These are phyloP conservation scores for Ogataea zsoltii DNA, from an alignment of 805 yeast genomes.

Conservation along the genomic window DNA sequence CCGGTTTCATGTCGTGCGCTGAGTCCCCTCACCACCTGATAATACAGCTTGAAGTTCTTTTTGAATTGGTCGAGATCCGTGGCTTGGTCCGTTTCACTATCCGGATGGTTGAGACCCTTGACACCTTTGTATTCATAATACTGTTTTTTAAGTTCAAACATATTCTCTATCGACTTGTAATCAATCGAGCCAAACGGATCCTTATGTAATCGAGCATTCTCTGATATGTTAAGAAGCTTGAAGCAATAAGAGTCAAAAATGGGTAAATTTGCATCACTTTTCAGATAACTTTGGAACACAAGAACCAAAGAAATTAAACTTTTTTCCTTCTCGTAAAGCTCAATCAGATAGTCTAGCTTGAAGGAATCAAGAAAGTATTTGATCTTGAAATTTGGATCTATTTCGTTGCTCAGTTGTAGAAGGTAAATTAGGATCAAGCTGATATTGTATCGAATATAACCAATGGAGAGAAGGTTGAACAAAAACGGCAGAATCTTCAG, in stretches of 20 bases:
- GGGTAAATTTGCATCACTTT: slow-evolving; percentile 9
- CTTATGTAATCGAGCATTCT: slow-evolving; percentile 8
- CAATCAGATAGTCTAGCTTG: slow-evolving; percentile 23
- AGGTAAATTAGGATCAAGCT: slow-evolving; percentile 23
- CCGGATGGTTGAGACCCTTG: neutral
- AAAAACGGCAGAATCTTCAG: slow-evolving; percentile 24
- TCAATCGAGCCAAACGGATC: slow-evolving; percentile 20
- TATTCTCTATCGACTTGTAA: slow-evolving; percentile 4
- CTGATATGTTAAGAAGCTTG: slow-evolving; percentile 15
- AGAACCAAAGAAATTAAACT: slow-evolving; percentile 18
- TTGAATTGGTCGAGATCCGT: slow-evolving; percentile 8
- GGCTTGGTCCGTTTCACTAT: slow-evolving; percentile 4
- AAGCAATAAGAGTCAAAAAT: slow-evolving; percentile 24
- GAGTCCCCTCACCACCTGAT: slow-evolving; percentile 15
- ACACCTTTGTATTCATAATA: slow-evolving; percentile 11
- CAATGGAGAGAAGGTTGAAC: slow-evolving; percentile 30
- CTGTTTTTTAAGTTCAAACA: slow-evolving; percentile 14
- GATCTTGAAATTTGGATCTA: slow-evolving; percentile 22
- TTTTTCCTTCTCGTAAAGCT: slow-evolving; percentile 22
- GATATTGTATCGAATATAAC: slow-evolving; percentile 27
- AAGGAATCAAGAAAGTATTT: slow-evolving; percentile 24
- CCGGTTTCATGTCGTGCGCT: slow-evolving; percentile 4
- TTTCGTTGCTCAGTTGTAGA: slow-evolving; percentile 15
- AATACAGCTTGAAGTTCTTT: slow-evolving; percentile 8
- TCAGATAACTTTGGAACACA: slow-evolving; percentile 16